Conservation (phyloP, 2,329 filamentous ascomycete genomes). For the Colletotrichum aenigma region DNA sequence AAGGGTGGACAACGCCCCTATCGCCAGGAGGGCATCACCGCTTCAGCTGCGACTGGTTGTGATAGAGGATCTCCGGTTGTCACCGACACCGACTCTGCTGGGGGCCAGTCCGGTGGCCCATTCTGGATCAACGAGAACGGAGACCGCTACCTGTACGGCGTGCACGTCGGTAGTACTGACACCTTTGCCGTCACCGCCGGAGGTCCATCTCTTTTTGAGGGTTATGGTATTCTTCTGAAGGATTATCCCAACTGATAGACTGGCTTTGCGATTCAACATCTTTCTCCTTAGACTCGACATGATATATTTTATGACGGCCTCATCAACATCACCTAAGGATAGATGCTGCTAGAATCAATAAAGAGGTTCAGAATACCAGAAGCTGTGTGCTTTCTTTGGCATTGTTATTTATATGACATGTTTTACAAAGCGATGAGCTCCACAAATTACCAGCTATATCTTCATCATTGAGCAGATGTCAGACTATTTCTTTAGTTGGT, state of each 20-base stretch:
- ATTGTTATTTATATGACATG: neutral
- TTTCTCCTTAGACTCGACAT: neutral
- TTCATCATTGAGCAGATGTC: neutral
- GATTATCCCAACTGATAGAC: neutral
- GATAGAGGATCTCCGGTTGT: constrained; percentile 4
- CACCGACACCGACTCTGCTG: neutral
- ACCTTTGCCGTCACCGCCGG: neutral
- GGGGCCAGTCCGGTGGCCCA: constrained; percentile 8
- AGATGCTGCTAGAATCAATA: rapidly evolving
- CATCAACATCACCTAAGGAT: neutral
- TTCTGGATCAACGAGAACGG: constrained; percentile 10
- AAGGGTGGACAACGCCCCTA: constrained; percentile 19
- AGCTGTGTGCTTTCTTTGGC: neutral
- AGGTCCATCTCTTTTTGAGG: neutral
- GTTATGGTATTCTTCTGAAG: neutral
- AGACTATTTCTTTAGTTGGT: neutral
- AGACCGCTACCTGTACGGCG: neutral
- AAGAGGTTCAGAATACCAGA: neutral
- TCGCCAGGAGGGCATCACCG: constrained; percentile 15
- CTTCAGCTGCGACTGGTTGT: neutral
- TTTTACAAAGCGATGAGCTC: neutral
- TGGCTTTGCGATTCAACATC: neutral
- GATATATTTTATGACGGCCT: neutral
- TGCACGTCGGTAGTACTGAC: neutral
- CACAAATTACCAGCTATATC: neutral